Conservation (phyloP, 1,284 basidiomycete genomes). For the Fomitiporia mediterranea region DNA sequence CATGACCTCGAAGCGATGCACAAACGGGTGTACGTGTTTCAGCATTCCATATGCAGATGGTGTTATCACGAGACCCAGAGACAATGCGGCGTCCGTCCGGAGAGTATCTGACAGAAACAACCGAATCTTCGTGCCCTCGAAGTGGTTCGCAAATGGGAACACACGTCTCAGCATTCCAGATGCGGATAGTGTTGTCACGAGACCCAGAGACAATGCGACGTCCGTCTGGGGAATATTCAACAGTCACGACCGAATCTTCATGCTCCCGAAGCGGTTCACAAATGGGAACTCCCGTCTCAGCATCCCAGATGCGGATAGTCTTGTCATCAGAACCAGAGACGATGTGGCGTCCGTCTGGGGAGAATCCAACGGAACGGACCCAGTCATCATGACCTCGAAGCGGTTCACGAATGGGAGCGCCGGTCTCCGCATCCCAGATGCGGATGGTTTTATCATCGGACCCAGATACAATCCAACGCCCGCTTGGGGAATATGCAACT, state of each 20-base stretch:
- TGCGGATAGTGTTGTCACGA: constrained; percentile 4
- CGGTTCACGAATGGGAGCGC: not conserved
- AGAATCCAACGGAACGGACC: constrained; percentile 3
- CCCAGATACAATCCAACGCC: constrained; percentile 11
- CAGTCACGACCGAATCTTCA: constrained; percentile 19
- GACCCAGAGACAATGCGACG: constrained; percentile 5
- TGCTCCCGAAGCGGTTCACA: constrained; percentile 13
- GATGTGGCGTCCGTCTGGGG: constrained; percentile 10
- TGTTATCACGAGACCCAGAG: too few relatives aligned
- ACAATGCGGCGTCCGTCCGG: too few relatives aligned
- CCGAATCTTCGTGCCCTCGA: constrained; percentile 6
- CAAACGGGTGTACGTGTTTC: too few relatives aligned
- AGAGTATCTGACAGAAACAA: too few relatives aligned
- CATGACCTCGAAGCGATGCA: too few relatives aligned
- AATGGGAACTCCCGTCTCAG: constrained; percentile 35
- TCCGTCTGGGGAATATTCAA: constrained; percentile 17
- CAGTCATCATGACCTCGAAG: not conserved
- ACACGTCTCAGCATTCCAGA: constrained; percentile 8
- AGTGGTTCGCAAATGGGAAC: not conserved
- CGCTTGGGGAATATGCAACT: constrained; percentile 6
- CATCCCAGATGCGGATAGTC: constrained; percentile 13
- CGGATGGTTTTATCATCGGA: constrained; percentile 4
- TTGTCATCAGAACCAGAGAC: constrained; percentile 15
- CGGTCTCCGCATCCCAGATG: constrained; percentile 10
- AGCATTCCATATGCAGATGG: too few relatives aligned